Percentiles rank a stretch among this genome's conserved stretches.
These are phyloP conservation scores for Mortierella sp. DNA, from an alignment of 371 early-diverging fungal species.

Conservation along the genomic window DNA sequence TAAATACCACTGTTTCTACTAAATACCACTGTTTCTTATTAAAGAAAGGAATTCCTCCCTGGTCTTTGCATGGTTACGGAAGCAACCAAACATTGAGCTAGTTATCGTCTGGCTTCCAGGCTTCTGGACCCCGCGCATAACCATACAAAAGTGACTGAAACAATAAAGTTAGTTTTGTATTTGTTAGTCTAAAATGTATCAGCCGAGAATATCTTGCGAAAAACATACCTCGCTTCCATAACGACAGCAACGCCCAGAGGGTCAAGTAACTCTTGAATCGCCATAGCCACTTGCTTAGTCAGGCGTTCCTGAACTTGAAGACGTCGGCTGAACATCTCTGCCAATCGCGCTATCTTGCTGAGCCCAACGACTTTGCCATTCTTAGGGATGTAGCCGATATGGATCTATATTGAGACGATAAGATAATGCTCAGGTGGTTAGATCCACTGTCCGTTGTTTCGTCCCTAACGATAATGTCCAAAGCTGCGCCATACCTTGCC, in stretches of 20 bases:
- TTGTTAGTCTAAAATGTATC: not conserved
- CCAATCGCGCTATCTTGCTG: constrained; percentile 96
- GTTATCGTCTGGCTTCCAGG: constrained; percentile 95
- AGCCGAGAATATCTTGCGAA: not conserved
- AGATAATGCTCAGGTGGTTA: not conserved
- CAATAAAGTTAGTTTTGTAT: not conserved
- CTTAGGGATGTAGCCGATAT: constrained; percentile 95
- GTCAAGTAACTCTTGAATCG: constrained; percentile 92
- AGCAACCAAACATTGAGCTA: constrained; percentile 95
- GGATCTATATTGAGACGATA: constrained; percentile 63
- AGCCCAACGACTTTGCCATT: constrained; percentile 95
- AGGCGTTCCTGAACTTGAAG: constrained; percentile 98
- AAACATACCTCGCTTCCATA: constrained; percentile 88
- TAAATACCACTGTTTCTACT: too few species aligned
- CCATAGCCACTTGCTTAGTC: constrained; percentile 96
- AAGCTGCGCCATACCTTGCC: constrained; percentile 79
- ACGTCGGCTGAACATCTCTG: constrained; percentile 97
- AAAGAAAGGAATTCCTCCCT: constrained; percentile 95
- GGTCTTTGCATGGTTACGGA: constrained; percentile 92
- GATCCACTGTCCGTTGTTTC: too few species aligned
- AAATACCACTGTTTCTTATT: constrained; percentile 62
- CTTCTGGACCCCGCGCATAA: constrained; percentile 96
- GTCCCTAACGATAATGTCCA: not conserved
- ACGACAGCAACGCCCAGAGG: constrained; percentile 98
- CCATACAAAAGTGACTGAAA: constrained; percentile 91